phyloP scores from a whole-genome alignment of 164 flowering plant genomes.

The Akebia trifoliata region DNA sequence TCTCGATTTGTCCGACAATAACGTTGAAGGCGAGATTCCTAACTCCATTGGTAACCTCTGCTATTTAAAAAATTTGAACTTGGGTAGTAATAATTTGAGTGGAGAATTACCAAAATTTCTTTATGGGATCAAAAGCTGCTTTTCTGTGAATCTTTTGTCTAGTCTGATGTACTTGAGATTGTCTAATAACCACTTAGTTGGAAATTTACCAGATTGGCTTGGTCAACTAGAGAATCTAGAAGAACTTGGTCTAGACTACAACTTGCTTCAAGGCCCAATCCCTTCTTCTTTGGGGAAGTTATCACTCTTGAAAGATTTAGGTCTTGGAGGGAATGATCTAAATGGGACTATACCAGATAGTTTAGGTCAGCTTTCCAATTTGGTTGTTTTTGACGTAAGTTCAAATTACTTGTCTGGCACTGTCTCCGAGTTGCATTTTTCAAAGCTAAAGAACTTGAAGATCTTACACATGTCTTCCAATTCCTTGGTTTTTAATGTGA shows the following conservation, averaged over 20 bases:
- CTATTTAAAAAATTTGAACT: constrained; percentile 20
- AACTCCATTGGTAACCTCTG: constrained; percentile 29
- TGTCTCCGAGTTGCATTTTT: constrained; percentile 30
- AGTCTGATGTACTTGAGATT: constrained; percentile 20
- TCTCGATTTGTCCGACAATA: constrained; percentile 17
- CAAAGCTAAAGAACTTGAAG: constrained; percentile 23
- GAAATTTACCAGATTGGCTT: constrained; percentile 38
- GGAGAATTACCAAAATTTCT: constrained; percentile 30
- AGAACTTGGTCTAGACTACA: constrained; percentile 19
- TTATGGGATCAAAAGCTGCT: constrained; percentile 15
- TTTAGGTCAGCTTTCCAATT: constrained; percentile 30
- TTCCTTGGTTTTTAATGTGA: constrained; percentile 31
- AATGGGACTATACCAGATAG: constrained; percentile 26
- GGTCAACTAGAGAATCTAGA: constrained; percentile 29
- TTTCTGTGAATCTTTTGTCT: constrained; percentile 19
- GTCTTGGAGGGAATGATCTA: constrained; percentile 25
- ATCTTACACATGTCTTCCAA: constrained; percentile 25
- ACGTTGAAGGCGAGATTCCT: constrained; percentile 26
- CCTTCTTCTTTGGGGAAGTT: constrained; percentile 30
- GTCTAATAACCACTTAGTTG: constrained; percentile 22
- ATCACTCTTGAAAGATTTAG: constrained; percentile 12
- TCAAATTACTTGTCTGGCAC: constrained; percentile 25
- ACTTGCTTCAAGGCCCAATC: constrained; percentile 31
- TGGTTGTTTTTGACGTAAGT: constrained; percentile 20
- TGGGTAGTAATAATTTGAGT: constrained; percentile 26